phyloP scores from a whole-genome alignment of 768 basidiomycete genomes.

The Hypholoma fasciculare region DNA sequence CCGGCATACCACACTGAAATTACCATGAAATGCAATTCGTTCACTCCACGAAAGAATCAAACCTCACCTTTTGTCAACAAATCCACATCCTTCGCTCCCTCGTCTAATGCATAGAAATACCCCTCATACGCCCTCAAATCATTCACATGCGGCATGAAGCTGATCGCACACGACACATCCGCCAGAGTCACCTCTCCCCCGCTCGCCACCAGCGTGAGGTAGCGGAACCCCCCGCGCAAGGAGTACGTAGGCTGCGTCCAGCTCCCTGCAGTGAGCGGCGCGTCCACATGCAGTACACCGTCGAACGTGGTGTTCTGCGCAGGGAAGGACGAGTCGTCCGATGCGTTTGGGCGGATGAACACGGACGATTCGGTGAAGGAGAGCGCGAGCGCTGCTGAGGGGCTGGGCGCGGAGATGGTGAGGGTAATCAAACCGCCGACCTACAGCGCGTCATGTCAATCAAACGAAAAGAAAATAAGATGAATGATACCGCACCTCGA shows the following conservation, averaged over 20 bases:
- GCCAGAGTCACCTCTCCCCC: conserved; percentile 38
- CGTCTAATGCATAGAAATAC: conserved; percentile 51
- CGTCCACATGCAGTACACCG: conserved; percentile 39
- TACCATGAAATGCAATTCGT: background rate
- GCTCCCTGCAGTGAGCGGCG: conserved; percentile 32
- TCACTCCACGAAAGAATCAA: background rate
- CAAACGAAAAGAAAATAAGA: background rate
- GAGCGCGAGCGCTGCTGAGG: conserved; percentile 41
- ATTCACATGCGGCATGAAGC: conserved; percentile 53
- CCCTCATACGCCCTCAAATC: conserved; percentile 50
- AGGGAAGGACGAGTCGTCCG: conserved; percentile 55
- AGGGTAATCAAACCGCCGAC: conserved; percentile 55
- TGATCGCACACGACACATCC: conserved; percentile 50
- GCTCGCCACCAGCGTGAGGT: conserved; percentile 46
- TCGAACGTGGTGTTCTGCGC: conserved; percentile 42
- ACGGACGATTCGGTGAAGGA: conserved; percentile 59
- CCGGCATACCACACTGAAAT: conserved; percentile 56
- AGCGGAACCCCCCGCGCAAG: conserved; percentile 55
- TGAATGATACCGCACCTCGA: conserved; percentile 37
- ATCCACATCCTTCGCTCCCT: conserved; percentile 41
- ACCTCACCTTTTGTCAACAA: conserved; percentile 49
- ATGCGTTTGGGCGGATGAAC: conserved; percentile 52
- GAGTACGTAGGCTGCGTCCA: conserved; percentile 49
- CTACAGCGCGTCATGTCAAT: conserved; percentile 22
- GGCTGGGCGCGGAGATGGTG: conserved; percentile 34